Base-by-base conservation (phyloP, 2,329 filamentous ascomycete species). In the Leptographium galeiforme region DNA sequence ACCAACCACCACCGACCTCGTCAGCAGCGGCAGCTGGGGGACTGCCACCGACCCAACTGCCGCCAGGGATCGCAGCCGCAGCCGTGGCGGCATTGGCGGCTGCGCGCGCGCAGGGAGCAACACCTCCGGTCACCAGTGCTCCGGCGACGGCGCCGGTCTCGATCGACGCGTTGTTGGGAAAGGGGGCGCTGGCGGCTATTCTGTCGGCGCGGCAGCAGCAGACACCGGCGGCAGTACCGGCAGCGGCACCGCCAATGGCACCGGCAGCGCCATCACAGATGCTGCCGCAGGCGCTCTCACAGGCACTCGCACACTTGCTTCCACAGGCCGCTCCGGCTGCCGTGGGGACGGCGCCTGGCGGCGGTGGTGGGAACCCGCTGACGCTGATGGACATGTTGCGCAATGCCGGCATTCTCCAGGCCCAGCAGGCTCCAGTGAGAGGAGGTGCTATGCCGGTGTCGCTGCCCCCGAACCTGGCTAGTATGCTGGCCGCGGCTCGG, bases 321-420 rank as follows among this genome's bases (percentile, higher is more conserved):
- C 45, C 30, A 18, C 45, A 48, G 30, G 32, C 32, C 4, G 19
- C 32, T 6, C 33, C 18, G 14, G 48, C 30, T 25, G 34, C 41
- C 12, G 13, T 30, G 8, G 16, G 39, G 5, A 8, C 48, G 18
- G 30, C 48, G 7, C 11, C 40, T 16, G 44, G 13, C 16, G 48
- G 25, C 33, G 25, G n/a, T n/a, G n/a, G 34, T 43, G 47, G 43
- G 34, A 58, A 62, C 49, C 77, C 83, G 18, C 71, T 78, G 64
- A 76, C 81, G 30, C 67, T 90, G 30, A 70, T 90, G 57, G 81
- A 82, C 18, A 80, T 81, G 63, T 71, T 90, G 54, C 76, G 84
- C 55, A 78, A 80, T 56, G 82, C 83, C 8, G 86, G 86, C 19
- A 72, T 89, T 55, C 69, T 90, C 3, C 39, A 44, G 18, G 49